phyloP scores from a whole-genome alignment of 352 stramenopile species.

The Pythium sp. region DNA sequence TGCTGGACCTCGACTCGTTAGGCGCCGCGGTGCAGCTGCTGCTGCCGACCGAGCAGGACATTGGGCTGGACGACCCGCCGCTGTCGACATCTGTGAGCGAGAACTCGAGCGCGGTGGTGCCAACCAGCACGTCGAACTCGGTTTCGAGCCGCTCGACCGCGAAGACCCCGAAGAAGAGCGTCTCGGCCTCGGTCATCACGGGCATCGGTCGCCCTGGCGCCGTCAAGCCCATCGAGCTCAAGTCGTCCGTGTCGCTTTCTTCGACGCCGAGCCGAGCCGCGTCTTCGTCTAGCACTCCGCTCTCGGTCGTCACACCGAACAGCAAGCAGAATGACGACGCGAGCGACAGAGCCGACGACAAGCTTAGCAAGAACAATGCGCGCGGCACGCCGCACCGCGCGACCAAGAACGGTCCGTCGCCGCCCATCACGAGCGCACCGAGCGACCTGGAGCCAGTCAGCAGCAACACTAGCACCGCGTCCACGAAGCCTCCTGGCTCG shows the following conservation, averaged over 20 bases:
- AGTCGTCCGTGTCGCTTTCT: conserved; percentile 55
- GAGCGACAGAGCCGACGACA: conserved; percentile 40
- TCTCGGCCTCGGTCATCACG: conserved; percentile 51
- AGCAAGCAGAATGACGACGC: conserved; percentile 50
- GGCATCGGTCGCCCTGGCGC: conserved; percentile 70
- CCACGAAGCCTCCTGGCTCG: conserved; percentile 11
- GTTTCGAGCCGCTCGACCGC: conserved; percentile 22
- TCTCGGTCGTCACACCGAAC: conserved; percentile 30
- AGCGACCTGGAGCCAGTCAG: conserved; percentile 6
- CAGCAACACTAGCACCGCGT: neutral
- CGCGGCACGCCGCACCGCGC: conserved; percentile 51
- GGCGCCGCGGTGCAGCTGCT: conserved; percentile 70
- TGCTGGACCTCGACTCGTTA: conserved; percentile 92
- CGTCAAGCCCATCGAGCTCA: conserved; percentile 79
- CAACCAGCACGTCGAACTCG: neutral
- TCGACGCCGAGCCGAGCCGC: conserved; percentile 45
- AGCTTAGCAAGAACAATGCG: conserved; percentile 31
- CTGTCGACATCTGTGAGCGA: conserved; percentile 15
- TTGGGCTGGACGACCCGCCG: conserved; percentile 55
- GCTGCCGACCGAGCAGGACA: conserved; percentile 66
- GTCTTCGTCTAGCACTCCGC: conserved; percentile 6
- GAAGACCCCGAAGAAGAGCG: conserved; percentile 75
- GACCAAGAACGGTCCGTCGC: conserved; percentile 32
- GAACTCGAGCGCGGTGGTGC: conserved; percentile 8
- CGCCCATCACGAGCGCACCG: conserved; percentile 21